Evolutionary conservation across 2,329 filamentous ascomycete genomes (phyloP).

Genomic region (Microdochium nivale): DNA sequence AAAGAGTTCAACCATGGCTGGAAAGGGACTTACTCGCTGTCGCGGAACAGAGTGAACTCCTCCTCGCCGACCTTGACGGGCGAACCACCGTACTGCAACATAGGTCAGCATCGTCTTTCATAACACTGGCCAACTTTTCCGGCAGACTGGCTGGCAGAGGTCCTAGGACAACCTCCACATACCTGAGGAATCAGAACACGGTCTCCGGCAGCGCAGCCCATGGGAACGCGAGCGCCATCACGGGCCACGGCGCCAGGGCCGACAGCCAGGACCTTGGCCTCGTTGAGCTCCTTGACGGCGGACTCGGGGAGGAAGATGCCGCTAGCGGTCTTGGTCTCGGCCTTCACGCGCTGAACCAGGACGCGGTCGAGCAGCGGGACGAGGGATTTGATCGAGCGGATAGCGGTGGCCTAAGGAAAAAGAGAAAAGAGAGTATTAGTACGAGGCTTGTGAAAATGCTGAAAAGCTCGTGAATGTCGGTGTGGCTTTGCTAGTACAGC

Average conservation of each 20-base stretch:
- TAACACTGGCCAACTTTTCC: no score
- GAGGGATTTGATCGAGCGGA: conserved; percentile 93
- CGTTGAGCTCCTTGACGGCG: conserved; percentile 95
- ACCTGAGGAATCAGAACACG: conserved; percentile 94
- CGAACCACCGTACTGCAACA: conserved; percentile 73
- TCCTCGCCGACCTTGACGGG: conserved; percentile 97
- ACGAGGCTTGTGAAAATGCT: background rate
- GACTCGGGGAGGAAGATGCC: conserved; percentile 98
- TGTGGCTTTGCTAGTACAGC: background rate
- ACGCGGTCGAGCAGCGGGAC: conserved; percentile 96
- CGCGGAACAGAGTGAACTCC: conserved; percentile 91
- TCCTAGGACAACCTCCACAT: conserved; percentile 25
- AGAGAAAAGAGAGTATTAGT: background rate
- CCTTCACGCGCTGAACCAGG: conserved; percentile 95
- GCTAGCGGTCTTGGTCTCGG: conserved; percentile 89
- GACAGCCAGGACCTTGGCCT: conserved; percentile 92
- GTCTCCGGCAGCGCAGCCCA: conserved; percentile 78
- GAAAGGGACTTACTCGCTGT: conserved; percentile 76
- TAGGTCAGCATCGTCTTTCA: conserved; percentile 7
- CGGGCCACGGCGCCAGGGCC: conserved; percentile 82
- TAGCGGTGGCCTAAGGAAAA: conserved; percentile 51
- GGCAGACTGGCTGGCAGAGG: no score
- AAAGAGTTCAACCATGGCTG: conserved; percentile 2
- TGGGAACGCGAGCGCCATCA: conserved; percentile 79
- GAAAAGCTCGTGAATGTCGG: background rate